Evolutionary conservation across 179 eudicot species (phyloP).

Genomic region (Patellifolia procumbens): DNA sequence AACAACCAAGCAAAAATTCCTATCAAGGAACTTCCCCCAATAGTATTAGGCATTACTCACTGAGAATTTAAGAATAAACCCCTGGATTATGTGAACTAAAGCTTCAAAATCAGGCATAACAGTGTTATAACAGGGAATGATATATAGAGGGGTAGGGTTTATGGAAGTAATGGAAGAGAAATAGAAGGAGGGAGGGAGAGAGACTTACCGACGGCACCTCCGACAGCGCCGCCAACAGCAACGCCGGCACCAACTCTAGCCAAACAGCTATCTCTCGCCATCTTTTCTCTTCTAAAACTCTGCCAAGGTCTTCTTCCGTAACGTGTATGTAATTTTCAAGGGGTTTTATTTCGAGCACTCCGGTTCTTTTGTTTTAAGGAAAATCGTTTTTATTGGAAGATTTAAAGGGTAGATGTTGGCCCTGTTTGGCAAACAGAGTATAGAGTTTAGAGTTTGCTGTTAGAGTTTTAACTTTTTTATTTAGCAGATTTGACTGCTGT

Average conservation of each 20-base stretch:
- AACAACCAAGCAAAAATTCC: too few species aligned
- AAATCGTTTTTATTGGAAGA: too few species aligned
- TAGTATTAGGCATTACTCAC: neutral
- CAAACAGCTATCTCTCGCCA: constrained; percentile 83
- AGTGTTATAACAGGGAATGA: neutral
- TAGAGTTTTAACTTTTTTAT: too few species aligned
- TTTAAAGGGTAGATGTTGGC: too few species aligned
- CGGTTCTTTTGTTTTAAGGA: too few species aligned
- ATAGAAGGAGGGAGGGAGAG: neutral
- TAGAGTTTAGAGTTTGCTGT: too few species aligned
- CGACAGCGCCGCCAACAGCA: constrained; percentile 77
- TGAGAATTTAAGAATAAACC: neutral
- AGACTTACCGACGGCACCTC: constrained; percentile 72
- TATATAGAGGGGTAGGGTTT: constrained; percentile 22
- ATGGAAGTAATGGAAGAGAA: neutral
- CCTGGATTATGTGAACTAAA: neutral
- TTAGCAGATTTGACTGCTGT: too few species aligned
- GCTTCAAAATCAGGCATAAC: neutral
- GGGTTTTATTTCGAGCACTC: too few species aligned
- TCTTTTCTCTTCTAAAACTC: constrained; percentile 20
- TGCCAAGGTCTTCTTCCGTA: too few species aligned
- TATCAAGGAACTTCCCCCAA: too few species aligned
- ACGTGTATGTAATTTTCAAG: too few species aligned
- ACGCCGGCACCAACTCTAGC: constrained; percentile 72
- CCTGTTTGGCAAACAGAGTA: too few species aligned